Evolutionary conservation across 192 early-diverging fungal genomes (phyloP), one percentile per base, ranked within the genome.

Genomic region (Backusella australiensis): DNA sequence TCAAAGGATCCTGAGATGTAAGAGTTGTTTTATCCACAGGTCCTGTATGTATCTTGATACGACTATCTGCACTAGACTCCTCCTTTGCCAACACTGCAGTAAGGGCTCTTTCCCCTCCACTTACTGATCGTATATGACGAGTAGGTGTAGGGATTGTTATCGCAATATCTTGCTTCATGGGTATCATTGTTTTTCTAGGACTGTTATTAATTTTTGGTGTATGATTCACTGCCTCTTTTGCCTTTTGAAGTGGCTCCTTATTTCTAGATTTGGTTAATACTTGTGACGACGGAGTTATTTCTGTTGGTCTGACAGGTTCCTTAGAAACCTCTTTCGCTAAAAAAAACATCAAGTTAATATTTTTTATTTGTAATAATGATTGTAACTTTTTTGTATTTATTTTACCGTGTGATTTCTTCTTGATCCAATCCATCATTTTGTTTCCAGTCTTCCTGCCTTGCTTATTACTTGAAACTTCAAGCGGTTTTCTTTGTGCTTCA

Each of bases 401-500:
- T 15, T 39, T 74, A 74, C 72, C 72, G 35, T 41, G 36, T 68
- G 74, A 75, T 52, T 78, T 72, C 69, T 85, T 82, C 32, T 85
- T 83, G 35, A 90, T 83, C 89, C 89, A 90, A 73, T 83, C 86
- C 78, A 87, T 85, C 34, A 90, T 81, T 4, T 88, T 87, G 63
- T 83, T 81, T 0, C 87, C 89, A 6, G 78, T 36, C 23, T 26
- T 44, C 23, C 41, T 78, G 15, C 34, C 21, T 29, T 63, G 56
- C 14, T 63, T 63, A 59, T 12, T 59, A 59, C 17, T 26, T 26
- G 53, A 23, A 63, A 63, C 26, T 26, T 63, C 56, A 29, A 26
- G 1, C n/a, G 19, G 23, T 29, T 63, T 63, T 29, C 23, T 29
- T 74, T 38, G 34, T 34, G 56, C 12, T 19, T 63, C 53, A 5